Evolutionary conservation across 75 land plant species (phyloP), one percentile per base, ranked within the genome.

Genomic region (Isoetes taiwanensis): DNA sequence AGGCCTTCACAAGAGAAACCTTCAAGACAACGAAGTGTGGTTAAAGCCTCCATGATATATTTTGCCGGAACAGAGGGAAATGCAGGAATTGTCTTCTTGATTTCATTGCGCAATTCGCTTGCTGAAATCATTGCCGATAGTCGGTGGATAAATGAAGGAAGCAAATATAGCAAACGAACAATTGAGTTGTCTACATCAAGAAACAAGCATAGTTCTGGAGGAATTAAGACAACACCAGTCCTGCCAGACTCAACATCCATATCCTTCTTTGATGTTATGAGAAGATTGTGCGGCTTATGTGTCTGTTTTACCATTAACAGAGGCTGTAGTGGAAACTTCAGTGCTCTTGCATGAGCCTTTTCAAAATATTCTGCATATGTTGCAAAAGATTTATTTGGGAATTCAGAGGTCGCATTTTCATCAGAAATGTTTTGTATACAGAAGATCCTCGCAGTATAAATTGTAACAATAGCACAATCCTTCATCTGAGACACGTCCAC

Each of bases 121-220:
- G 96, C 95, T 52, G 80, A 50, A 72, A 76, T 76, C 23, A 81
- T 59, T n/a, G 82, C 72, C 52, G 77, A 72, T 11, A 94, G 30
- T n/a, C 96, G 77, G 53, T 94, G 74, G 77, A 94, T 82, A 17
- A 94, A 28, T 2, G 99, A 94, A 54, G 99, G 99, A 1, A 94
- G 32, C 48, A 89, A 58, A 59, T 94, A 94, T 33, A 70, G 57
- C 28, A 86, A 70, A 42, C 70, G 94, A 32, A 88, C 30, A 26
- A 80, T 70, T 23, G 61, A 35, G 20, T 25, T 55, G 17, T 77
- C 39, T 0, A 84, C 41, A 57, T 80, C 84, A 41, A 79, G 34
- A 5, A 37, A 40, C 2, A 82, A 2, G 61, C 94, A 66, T 35
- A 94, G 81, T 54, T 94, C 99, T n/a, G 99, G 82, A 21, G 99